These are phyloP conservation scores for Sphenostylis stenocarpa DNA, from an alignment of 306 rosid species.

Conservation along the genomic window DNA sequence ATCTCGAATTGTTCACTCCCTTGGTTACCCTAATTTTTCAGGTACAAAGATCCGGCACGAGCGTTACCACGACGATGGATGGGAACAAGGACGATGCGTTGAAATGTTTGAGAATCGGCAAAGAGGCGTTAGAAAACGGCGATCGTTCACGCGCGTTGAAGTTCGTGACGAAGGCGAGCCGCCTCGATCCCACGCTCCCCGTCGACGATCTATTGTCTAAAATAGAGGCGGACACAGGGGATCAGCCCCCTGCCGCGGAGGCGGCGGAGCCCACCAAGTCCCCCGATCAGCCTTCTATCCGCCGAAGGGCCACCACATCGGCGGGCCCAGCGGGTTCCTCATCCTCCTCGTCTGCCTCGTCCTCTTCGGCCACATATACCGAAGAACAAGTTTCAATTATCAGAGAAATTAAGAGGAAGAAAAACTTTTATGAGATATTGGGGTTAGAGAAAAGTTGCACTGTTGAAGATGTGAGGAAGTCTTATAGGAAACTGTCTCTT, in stretches of 20 bases:
- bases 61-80: constrained; percentile 52
- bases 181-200: constrained; percentile 75
- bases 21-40: background rate
- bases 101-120: constrained; percentile 76
- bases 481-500: constrained; percentile 79
- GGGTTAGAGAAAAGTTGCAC: constrained; percentile 84
- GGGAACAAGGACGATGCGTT: constrained; percentile 94
- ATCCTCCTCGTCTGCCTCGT: background rate
- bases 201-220: constrained; percentile 63
- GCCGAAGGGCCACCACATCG: constrained; percentile 45
- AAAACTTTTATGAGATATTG: constrained; percentile 79
- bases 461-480: constrained; percentile 80
- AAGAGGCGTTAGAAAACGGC: constrained; percentile 66
- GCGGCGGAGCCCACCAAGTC: constrained; percentile 19
- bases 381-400: constrained; percentile 74
- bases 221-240: constrained; percentile 30
- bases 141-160: constrained; percentile 78
- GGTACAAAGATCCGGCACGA: constrained; percentile 26
- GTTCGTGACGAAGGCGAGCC: constrained; percentile 78
- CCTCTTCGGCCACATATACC: constrained; percentile 47
- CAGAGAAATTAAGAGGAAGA: constrained; percentile 77
- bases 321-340: background rate
- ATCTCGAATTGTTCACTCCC: background rate
- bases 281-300: constrained; percentile 62
- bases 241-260: constrained; percentile 32